phyloP scores from a whole-genome alignment of 176 grass and related monocot genomes.

The Canna indica region DNA sequence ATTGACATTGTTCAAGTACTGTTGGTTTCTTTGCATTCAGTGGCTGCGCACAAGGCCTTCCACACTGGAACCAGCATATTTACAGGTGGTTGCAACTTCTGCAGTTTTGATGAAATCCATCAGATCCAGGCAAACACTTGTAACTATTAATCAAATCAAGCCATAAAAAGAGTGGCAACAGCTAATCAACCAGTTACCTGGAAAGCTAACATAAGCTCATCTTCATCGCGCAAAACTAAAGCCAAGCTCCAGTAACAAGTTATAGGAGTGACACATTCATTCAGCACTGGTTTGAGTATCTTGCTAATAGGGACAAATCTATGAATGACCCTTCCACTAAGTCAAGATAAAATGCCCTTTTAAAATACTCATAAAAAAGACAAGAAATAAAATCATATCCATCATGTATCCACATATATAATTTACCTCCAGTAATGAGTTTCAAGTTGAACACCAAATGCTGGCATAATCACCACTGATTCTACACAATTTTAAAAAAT shows the following conservation, averaged over 20 bases:
- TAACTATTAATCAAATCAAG: background rate
- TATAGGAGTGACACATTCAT: slow-evolving; percentile 28
- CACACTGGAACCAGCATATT: slow-evolving; percentile 65
- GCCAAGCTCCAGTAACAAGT: slow-evolving; percentile 25
- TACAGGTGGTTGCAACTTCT: slow-evolving; percentile 39
- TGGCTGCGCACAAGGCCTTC: slow-evolving; percentile 37
- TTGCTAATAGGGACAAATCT: slow-evolving; percentile 31
- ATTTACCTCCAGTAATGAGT: slow-evolving; percentile 64
- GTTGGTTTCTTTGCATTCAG: slow-evolving; percentile 19
- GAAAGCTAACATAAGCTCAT: slow-evolving; percentile 40
- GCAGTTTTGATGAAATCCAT: slow-evolving; percentile 20
- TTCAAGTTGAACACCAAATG: slow-evolving; percentile 72
- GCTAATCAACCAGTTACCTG: slow-evolving; percentile 26
- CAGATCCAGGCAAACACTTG: background rate
- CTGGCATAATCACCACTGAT: slow-evolving; percentile 60
- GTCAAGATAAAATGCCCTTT: background rate
- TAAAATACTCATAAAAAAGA: background rate
- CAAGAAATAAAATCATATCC: background rate
- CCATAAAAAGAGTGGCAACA: slow-evolving; percentile 1
- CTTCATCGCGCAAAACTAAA: slow-evolving; percentile 45
- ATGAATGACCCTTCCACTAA: background rate
- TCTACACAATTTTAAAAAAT: slow-evolving; percentile 33
- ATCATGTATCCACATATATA: background rate
- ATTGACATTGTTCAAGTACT: background rate
- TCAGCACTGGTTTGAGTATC: slow-evolving; percentile 51